Evolutionary conservation across 2,329 filamentous ascomycete species (phyloP).

Genomic region (Sphaerostilbella broomeana): DNA sequence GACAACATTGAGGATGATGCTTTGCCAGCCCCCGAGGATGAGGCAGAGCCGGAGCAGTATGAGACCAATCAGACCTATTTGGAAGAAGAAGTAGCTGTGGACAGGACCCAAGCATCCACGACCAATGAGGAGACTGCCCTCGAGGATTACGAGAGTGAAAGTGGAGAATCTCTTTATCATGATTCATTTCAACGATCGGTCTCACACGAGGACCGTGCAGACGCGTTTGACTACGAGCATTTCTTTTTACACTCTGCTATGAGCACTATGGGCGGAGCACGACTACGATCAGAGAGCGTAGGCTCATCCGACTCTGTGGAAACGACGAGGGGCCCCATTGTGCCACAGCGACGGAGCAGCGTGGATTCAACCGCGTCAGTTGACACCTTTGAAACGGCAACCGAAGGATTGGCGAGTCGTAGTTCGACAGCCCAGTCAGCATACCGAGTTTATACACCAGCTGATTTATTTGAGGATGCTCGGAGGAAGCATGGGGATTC

Average conservation of each 20-base stretch:
- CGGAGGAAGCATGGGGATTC: slow-evolving; percentile 19
- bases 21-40: slow-evolving; percentile 1
- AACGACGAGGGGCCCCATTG: slow-evolving; percentile 46
- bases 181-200: slow-evolving; percentile 53
- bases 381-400: slow-evolving; percentile 52
- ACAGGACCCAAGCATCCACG: slow-evolving; percentile 15
- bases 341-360: slow-evolving; percentile 31
- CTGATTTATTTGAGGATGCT: slow-evolving; percentile 18
- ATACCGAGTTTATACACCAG: slow-evolving; percentile 18
- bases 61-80: not conserved
- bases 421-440: slow-evolving; percentile 20
- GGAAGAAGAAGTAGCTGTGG: slow-evolving; percentile 6
- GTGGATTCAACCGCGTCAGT: slow-evolving; percentile 44
- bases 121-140: slow-evolving; percentile 25
- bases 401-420: slow-evolving; percentile 40
- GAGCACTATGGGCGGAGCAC: slow-evolving; percentile 57
- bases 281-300: slow-evolving; percentile 44
- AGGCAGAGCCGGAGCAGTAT: not conserved
- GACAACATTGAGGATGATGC: no score
- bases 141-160: slow-evolving; percentile 50
- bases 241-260: slow-evolving; percentile 93
- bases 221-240: slow-evolving; percentile 94
- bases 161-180: slow-evolving; percentile 57
- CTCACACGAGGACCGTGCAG: slow-evolving; percentile 86
- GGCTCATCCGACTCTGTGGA: slow-evolving; percentile 56